phyloP scores from a whole-genome alignment of 352 stramenopile species.

The Globisporangium nagaii region DNA sequence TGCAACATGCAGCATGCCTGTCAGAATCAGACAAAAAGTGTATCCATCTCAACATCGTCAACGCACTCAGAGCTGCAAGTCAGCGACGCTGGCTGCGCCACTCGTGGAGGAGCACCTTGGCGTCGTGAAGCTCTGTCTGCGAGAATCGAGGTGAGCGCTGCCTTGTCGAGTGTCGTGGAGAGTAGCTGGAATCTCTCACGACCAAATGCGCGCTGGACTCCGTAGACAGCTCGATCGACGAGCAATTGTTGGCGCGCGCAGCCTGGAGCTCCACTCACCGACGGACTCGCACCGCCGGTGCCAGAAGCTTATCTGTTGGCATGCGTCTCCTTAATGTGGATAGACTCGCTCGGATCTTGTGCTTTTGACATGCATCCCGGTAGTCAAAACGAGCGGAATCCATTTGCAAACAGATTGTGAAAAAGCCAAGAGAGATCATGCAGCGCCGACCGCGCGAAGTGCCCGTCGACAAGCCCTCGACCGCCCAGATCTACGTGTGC shows the following conservation, averaged over 20 bases:
- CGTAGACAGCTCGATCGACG: not conserved
- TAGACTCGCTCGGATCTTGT: no score
- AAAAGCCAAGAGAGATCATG: constrained; percentile 2
- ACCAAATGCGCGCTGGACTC: no score
- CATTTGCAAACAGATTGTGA: no score
- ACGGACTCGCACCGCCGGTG: no score
- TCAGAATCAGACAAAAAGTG: not conserved
- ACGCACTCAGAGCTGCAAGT: not conserved
- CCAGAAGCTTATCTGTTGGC: not conserved
- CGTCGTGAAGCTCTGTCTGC: not conserved
- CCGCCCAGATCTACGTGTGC: constrained; percentile 52
- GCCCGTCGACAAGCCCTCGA: constrained; percentile 47
- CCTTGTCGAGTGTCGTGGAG: no score
- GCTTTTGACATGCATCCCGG: not conserved
- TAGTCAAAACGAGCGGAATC: no score
- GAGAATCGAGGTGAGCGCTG: not conserved
- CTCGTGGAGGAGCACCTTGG: not conserved
- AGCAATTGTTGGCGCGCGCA: not conserved
- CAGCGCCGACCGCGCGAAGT: constrained; percentile 38
- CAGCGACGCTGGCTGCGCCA: not conserved
- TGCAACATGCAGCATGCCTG: no score
- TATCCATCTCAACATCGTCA: no score
- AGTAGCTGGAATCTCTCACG: no score
- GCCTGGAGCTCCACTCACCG: no score
- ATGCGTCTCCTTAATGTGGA: not conserved